Percentiles rank a stretch among this genome's conserved stretches.
phyloP scores from a whole-genome alignment of 495 filamentous ascomycete species.

The Penicillium verhagenii region DNA sequence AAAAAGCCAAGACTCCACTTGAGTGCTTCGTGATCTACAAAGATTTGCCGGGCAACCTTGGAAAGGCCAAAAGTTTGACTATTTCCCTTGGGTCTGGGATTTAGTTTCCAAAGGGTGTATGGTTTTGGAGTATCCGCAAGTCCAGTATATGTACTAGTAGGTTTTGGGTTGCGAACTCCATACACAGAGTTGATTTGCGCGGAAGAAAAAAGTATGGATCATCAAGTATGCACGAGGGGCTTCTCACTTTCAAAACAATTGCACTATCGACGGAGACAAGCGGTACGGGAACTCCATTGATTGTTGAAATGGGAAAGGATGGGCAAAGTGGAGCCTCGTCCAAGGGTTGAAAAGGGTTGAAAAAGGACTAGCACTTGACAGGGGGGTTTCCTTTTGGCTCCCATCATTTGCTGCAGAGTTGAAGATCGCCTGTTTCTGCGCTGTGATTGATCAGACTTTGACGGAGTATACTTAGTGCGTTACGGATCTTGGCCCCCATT shows the following conservation, averaged over 20 bases:
- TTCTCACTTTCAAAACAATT: not conserved
- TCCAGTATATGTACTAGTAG: not conserved
- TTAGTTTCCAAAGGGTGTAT: too few species aligned
- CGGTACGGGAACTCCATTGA: constrained; percentile 4
- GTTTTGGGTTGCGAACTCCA: not conserved
- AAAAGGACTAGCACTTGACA: not conserved
- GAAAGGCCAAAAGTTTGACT: not conserved
- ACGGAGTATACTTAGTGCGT: not conserved
- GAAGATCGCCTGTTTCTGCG: not conserved
- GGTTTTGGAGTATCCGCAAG: not conserved
- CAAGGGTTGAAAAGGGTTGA: not conserved
- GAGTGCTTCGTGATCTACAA: not conserved
- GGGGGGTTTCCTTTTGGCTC: not conserved
- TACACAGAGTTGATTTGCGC: not conserved
- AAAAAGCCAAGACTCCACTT: not conserved
- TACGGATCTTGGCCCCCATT: not conserved
- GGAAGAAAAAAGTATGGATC: not conserved
- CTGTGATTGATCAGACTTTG: not conserved
- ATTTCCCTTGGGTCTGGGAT: not conserved
- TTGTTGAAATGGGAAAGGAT: not conserved
- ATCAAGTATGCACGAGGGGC: not conserved
- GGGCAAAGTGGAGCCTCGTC: not conserved
- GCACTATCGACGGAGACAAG: constrained; percentile 2
- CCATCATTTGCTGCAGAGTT: not conserved
- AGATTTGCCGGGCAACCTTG: not conserved